Conservation (phyloP, 140 eudicot genomes). For the Ambrosia hybrid region DNA sequence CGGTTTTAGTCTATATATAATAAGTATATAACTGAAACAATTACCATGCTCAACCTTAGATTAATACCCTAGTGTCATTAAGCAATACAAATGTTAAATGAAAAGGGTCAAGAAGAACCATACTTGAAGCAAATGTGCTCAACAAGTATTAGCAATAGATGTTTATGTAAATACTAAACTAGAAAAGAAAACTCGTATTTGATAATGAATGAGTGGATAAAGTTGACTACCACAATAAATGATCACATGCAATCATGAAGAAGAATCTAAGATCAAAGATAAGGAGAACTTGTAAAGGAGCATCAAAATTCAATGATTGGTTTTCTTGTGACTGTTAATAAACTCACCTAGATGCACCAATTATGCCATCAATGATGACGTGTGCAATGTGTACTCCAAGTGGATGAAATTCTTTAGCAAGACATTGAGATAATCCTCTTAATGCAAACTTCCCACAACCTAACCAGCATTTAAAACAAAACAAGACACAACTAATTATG, state of each 20-base stretch:
- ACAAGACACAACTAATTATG: not conserved
- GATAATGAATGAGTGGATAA: constrained; percentile 17
- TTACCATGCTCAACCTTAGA: too few species aligned
- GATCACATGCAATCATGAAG: constrained; percentile 4
- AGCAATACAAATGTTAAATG: not conserved
- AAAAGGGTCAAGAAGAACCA: not conserved
- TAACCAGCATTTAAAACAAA: constrained; percentile 28
- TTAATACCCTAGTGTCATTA: too few species aligned
- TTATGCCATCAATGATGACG: constrained; percentile 65
- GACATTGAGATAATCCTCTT: constrained; percentile 70
- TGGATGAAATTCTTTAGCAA: constrained; percentile 75
- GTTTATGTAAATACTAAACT: not conserved
- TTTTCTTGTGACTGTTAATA: not conserved
- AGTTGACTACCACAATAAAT: constrained; percentile 20
- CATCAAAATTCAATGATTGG: not conserved
- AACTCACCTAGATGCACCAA: constrained; percentile 61
- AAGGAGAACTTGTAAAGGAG: not conserved
- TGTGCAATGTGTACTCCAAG: constrained; percentile 80
- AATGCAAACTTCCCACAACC: constrained; percentile 81
- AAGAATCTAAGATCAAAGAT: constrained; percentile 22
- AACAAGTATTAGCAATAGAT: not conserved
- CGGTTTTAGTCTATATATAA: too few species aligned
- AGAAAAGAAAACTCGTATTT: too few species aligned
- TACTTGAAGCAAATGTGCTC: not conserved
- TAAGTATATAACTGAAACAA: too few species aligned